These are phyloP conservation scores for Naegleria fowleri DNA, from an alignment of 208 protist species.

Conservation along the genomic window DNA sequence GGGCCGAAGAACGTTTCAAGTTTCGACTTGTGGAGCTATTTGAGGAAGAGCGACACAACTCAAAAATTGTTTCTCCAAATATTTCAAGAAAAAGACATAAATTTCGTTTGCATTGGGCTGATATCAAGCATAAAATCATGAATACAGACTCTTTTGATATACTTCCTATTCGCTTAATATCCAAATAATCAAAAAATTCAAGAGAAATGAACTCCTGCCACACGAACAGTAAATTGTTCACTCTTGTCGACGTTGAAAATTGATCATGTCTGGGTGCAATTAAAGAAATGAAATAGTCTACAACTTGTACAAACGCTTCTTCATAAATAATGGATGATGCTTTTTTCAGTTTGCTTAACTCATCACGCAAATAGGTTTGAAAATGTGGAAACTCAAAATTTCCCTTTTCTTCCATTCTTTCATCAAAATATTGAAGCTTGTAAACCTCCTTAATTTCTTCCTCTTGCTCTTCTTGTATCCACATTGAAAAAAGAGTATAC, in stretches of 20 bases:
- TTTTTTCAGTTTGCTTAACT: not conserved
- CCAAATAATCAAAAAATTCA: not conserved
- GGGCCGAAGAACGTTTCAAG: not conserved
- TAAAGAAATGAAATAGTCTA: not conserved
- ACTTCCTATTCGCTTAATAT: not conserved
- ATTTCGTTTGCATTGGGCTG: not conserved
- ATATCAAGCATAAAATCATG: not conserved
- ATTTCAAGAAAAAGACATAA: not conserved
- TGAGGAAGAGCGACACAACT: not conserved
- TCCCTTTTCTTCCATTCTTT: no score
- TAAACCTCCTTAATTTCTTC: not conserved
- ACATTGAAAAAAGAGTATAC: not conserved
- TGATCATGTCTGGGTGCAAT: no score
- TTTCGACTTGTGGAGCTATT: not conserved
- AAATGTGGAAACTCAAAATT: no score
- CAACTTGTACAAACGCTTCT: not conserved
- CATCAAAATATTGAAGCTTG: not conserved
- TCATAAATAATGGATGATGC: not conserved
- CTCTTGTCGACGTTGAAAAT: not conserved
- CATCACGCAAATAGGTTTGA: not conserved
- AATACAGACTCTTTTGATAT: not conserved
- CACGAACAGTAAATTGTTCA: not conserved
- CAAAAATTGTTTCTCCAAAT: not conserved
- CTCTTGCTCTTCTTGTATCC: not conserved
- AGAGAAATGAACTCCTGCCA: not conserved